Evolutionary conservation across 2,329 filamentous ascomycete genomes (phyloP), one percentile per base, ranked within the genome.

Genomic region (Exutisphaerella laricina): DNA sequence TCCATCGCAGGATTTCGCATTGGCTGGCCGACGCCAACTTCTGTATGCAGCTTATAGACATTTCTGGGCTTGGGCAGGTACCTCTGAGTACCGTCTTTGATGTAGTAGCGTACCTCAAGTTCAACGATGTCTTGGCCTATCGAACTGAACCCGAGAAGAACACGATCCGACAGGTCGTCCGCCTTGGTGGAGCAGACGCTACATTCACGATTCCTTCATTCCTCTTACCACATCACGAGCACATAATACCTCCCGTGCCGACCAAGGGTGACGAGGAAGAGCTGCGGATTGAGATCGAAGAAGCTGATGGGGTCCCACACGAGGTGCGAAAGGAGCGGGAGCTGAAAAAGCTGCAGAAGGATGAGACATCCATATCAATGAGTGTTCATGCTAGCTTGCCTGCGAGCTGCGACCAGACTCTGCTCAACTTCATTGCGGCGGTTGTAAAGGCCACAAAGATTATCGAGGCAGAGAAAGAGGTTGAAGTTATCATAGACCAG

Each of bases 401-500:
- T 0, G 70, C 70, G 1, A 58, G 63, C 3, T 73, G 77, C 46
- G 67, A 74, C 44, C 73, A 76, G 46, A 67, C 69, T 14, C 61
- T 77, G 3, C 67, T 78, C 39, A 70, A 74, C 50, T 77, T 75
- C 56, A 61, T 71, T n/a, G 73, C 73, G 1, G 72, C 73, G 1
- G 60, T 76, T 1, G 68, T 76, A n/a, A 78, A 77, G 53, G 73
- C 74, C 0, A 75, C 69, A n/a, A 77, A 77, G 48, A 66, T 77
- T 26, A 72, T 76, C 33, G 74, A 77, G 50, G 60, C 71, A 18
- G 72, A 76, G 51, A 73, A 70, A 45, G 67, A 67, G 10, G 50
- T 64, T 18, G 66, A 68, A 39, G 65, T 66, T 9, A 48, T 32
- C 6, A 21, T 23, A 29, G 37, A 17, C 4, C 14, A 26, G 10